These are phyloP conservation scores for Macroventuria anomochaeta DNA, from an alignment of 2,329 filamentous ascomycete species.

Conservation along the genomic window DNA sequence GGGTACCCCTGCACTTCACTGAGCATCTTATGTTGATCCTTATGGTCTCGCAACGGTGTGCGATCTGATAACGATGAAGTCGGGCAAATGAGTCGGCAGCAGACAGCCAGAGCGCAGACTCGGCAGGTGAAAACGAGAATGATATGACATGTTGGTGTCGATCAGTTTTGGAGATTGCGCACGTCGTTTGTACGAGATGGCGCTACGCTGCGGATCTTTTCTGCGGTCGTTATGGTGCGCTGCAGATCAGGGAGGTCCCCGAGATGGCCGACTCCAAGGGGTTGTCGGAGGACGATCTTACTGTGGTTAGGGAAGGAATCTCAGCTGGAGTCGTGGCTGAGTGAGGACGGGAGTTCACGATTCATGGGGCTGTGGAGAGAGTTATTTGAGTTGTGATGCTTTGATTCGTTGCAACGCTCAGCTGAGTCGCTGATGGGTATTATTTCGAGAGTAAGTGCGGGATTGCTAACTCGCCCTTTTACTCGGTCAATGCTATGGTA, in stretches of 20 bases:
- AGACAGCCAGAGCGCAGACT: not conserved
- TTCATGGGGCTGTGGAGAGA: not conserved
- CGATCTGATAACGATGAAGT: slow-evolving; percentile 2
- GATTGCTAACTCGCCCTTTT: slow-evolving; percentile 12
- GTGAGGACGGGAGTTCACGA: not conserved
- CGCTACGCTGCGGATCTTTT: slow-evolving; percentile 13
- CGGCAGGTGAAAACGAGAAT: not conserved
- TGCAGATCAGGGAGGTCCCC: slow-evolving; percentile 12
- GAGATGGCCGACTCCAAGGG: not conserved
- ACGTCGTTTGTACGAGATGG: slow-evolving; percentile 6
- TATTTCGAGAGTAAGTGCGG: not conserved
- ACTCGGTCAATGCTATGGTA: slow-evolving; percentile 8
- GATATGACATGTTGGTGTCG: slow-evolving; percentile 10
- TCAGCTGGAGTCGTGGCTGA: slow-evolving; percentile 1
- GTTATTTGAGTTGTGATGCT: slow-evolving; percentile 4
- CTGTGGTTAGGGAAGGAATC: slow-evolving; percentile 3
- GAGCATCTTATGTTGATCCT: slow-evolving; percentile 4
- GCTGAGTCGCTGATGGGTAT: slow-evolving; percentile 6
- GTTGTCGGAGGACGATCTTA: slow-evolving; percentile 5
- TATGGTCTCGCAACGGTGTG: slow-evolving; percentile 1
- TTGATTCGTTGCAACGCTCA: slow-evolving; percentile 2
- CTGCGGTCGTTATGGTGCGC: slow-evolving; percentile 1
- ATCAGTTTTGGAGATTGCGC: slow-evolving; percentile 11
- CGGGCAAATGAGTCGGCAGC: not conserved
- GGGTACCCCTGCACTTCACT: slow-evolving; percentile 8